Evolutionary conservation across 2,329 filamentous ascomycete genomes (phyloP), one percentile per base, ranked within the genome.

Genomic region (Dichotomopilus funicola): DNA sequence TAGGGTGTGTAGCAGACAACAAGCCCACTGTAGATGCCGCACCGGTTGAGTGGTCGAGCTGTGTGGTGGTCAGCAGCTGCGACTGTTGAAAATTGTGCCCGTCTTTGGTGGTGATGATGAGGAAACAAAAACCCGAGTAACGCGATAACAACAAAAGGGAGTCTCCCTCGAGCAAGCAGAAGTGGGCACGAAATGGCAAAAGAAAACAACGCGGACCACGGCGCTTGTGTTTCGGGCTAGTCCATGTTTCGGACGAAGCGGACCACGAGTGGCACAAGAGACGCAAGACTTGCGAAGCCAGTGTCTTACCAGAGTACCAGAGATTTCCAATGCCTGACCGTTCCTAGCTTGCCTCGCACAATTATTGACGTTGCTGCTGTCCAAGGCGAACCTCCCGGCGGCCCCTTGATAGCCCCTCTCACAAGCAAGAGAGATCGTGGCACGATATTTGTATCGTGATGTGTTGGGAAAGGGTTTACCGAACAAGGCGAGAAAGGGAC

Each of bases 51-150:
- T 53, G 44, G 51, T 31, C 31, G 41, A 33, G 9, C 53, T 58
- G 41, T 51, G 50, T 44, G 11, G 13, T 19, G 33, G 49, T 58
- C 41, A 55, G 49, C 36, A 40, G 41, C 43, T 33, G 19, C 35
- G 10, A 40, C 38, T 27, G 46, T 42, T 31, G 35, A 44, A 27
- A 45, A 40, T 49, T 48, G 45, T 44, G n/a, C n/a, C n/a, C 31
- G 37, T 31, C 37, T 13, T 49, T 33, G 6, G 10, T 42, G 19
- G 19, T 27, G 19, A 27, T 27, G 19, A 27, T 9, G 43, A 47
- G 40, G 49, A 49, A 52, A 36, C 43, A 44, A 50, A 35, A 42
- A 9, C 8, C 36, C 19, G 27, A 40, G 19, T 27, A 34, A 34
- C 12, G 13, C 27, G 46, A 10, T 7, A 8, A 38, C n/a, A 19